Percentiles rank a stretch among this genome's conserved stretches.
Evolutionary conservation across 345 rosid species (phyloP).

Genomic region (Salix suchowensis): DNA sequence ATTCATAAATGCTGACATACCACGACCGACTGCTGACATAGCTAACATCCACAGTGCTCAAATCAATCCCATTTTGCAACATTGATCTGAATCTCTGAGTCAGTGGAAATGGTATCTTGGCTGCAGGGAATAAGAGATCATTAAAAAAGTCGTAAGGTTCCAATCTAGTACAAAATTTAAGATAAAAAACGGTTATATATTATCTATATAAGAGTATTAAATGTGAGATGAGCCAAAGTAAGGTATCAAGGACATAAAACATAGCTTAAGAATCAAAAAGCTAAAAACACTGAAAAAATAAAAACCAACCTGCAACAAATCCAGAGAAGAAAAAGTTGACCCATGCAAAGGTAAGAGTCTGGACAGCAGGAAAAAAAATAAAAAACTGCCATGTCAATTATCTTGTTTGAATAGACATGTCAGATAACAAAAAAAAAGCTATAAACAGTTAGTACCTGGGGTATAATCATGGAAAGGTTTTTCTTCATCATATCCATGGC

Average conservation of each 20-base stretch:
- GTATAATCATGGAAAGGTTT: conserved; percentile 96
- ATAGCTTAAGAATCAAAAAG: background rate
- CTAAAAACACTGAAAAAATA: background rate
- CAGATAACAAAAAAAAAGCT: background rate
- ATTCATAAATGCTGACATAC: conserved; percentile 32
- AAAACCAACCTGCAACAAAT: conserved; percentile 82
- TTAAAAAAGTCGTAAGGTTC: background rate
- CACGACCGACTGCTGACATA: conserved; percentile 98
- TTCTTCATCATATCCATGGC: conserved; percentile 99
- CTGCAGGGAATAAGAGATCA: conserved; percentile 34
- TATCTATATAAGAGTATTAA: background rate
- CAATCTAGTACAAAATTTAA: background rate
- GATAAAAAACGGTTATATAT: background rate
- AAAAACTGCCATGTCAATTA: conserved; percentile 15
- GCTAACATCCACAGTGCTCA: conserved; percentile 98
- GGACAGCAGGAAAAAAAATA: conserved; percentile 21
- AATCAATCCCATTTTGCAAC: conserved; percentile 98
- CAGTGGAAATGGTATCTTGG: conserved; percentile 96
- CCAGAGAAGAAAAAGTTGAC: conserved; percentile 99
- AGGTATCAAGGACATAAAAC: background rate
- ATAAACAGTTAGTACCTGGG: conserved; percentile 54
- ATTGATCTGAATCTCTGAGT: conserved; percentile 97
- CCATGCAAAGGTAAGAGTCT: conserved; percentile 98
- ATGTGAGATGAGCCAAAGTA: background rate
- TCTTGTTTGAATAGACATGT: background rate